Percentiles rank a stretch among this genome's conserved stretches.
Evolutionary conservation across 2,329 filamentous ascomycete genomes (phyloP).

Genomic region (Diaporthe amygdali): DNA sequence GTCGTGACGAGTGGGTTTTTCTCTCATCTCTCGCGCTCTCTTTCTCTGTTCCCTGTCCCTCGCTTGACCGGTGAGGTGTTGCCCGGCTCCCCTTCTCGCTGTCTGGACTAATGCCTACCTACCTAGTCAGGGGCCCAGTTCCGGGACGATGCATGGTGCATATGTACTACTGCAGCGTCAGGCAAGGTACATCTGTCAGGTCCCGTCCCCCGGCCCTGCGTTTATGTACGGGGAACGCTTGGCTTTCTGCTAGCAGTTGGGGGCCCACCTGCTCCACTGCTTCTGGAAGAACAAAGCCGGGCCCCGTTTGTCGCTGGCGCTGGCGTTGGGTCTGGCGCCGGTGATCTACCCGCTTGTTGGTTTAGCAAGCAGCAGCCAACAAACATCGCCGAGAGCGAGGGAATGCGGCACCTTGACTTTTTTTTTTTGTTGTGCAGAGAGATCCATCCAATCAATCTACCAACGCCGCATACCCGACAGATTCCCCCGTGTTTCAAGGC

Average conservation of each 20-base stretch:
- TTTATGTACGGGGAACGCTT: neutral
- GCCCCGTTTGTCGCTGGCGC: neutral
- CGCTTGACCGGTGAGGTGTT: neutral
- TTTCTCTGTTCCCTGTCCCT: neutral
- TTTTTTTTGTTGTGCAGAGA: too few relatives aligned
- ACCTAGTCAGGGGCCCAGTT: constrained; percentile 1
- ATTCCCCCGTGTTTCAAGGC: neutral
- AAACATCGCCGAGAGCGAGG: neutral
- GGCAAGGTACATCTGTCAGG: constrained; percentile 3
- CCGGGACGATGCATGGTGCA: constrained; percentile 11
- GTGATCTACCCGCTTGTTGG: neutral
- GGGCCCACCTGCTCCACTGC: constrained; percentile 11
- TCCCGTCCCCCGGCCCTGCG: neutral
- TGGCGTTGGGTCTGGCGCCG: neutral
- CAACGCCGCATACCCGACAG: neutral
- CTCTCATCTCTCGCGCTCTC: neutral
- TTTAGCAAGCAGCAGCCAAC: neutral
- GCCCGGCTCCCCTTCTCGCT: neutral
- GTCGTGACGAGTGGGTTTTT: neutral
- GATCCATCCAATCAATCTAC: neutral
- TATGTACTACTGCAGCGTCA: constrained; percentile 1
- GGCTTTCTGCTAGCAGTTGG: neutral
- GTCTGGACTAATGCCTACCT: neutral
- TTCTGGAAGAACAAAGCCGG: constrained; percentile 8
- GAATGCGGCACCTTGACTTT: too few relatives aligned